Base-by-base conservation (phyloP, 805 yeast genomes). In the Barnettozyma pratensis region DNA sequence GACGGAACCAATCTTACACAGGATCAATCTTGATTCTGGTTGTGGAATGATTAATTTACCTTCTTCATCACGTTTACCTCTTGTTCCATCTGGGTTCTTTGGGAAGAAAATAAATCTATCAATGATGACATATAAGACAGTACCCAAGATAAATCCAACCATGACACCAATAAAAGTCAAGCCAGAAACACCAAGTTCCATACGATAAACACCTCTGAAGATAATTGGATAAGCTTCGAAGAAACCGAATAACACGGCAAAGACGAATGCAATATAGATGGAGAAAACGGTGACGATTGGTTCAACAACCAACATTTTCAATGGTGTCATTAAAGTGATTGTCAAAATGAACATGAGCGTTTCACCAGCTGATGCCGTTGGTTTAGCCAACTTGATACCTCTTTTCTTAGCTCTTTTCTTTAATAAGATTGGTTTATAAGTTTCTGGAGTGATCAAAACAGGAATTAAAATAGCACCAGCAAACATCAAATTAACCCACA, bases 201-300 rank as follows among this genome's bases (percentile, higher is more conserved):
- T 82, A 3, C 53, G 54, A 63, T 85, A 84, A 27, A 73, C 77
- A 35, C 85, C 87, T 60, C 78, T 70, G 68, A 84, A 85, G 52
- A 85, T 85, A 45, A 85, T 78, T 7, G 90, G 90, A 67, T 73
- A 84, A 4, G 90, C 90, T 64, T 85, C 91, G 59, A 85, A 85
- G 72, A 85, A 85, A 0, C 89, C 91, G 55, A 85, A 85, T 46
- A 85, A 67, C 3, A 85, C 89, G 1, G 91, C 89, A 67, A 85
- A 85, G 45, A 85, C 77, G 60, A 85, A 84, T 0, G 91, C 85
- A 50, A 82, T 77, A 63, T 85, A 85, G 45, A 84, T 65, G 31
- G 88, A 80, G 60, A 84, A 80, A 25, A 81, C 79, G 43, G 80
- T 64, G 37, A 87, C 91, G 56, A 86, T 86, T 47, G 94, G 94